A percentile compares a stretch with the other conserved stretches of the same genome.
Evolutionary conservation across 2,329 filamentous ascomycete genomes (phyloP).

Genomic region (Penicillium hesseltinei): DNA sequence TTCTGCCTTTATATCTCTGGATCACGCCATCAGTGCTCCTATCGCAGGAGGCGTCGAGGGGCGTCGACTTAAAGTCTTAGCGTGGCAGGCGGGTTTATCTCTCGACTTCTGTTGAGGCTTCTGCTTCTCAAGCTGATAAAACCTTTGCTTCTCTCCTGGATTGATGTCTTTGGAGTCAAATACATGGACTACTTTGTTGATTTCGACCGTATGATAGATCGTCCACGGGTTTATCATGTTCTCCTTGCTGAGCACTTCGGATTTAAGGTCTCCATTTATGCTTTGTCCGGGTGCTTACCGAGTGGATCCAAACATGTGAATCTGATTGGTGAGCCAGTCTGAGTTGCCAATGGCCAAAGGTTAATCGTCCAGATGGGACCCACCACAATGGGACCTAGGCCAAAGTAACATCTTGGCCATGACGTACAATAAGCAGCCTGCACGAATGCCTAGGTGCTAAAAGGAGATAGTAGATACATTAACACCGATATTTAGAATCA

Average conservation of each 20-base stretch:
- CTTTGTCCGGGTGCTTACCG: background rate
- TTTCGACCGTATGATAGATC: background rate
- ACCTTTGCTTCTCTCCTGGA: background rate
- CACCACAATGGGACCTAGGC: background rate
- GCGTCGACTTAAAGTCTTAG: background rate
- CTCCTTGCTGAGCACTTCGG: background rate
- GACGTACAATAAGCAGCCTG: conserved; percentile 6
- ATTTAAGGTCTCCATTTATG: background rate
- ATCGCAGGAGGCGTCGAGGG: background rate
- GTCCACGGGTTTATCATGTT: no score
- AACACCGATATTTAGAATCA: background rate
- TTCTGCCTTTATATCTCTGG: background rate
- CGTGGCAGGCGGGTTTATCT: background rate
- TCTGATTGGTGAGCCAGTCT: background rate
- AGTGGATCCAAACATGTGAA: background rate
- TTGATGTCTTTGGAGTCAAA: background rate
- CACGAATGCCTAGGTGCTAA: background rate
- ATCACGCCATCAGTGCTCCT: background rate
- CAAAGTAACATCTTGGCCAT: background rate
- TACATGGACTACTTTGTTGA: background rate
- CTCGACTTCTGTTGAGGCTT: background rate
- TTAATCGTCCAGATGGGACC: background rate
- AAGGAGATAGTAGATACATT: background rate
- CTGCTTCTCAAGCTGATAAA: background rate
- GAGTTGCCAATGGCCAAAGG: background rate